A percentile compares a stretch with the other conserved stretches of the same genome.
phyloP scores from a whole-genome alignment of 208 protist genomes.

The Leishmania martiniquensis region DNA sequence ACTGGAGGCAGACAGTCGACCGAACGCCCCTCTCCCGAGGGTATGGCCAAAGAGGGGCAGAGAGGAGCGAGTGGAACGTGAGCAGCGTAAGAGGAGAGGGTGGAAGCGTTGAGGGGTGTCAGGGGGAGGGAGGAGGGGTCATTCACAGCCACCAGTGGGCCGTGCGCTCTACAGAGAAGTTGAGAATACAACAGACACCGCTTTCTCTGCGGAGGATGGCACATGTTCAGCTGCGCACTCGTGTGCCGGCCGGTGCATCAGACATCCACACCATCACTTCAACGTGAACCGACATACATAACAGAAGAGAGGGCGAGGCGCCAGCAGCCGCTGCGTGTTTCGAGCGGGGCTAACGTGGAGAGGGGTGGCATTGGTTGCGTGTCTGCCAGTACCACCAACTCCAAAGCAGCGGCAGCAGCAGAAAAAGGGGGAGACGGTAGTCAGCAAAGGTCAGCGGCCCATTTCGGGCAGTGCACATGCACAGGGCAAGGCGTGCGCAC shows the following conservation, averaged over 20 bases:
- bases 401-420: not conserved
- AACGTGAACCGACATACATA: not conserved
- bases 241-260: not conserved
- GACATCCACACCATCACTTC: not conserved
- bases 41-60: not conserved
- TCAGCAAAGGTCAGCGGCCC: not conserved
- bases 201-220: not conserved
- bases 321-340: not conserved
- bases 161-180: not conserved
- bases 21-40: not conserved
- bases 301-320: not conserved
- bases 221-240: not conserved
- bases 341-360: not conserved
- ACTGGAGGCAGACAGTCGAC: not conserved
- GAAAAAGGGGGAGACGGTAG: not conserved
- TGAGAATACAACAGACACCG: not conserved
- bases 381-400: not conserved
- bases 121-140: not conserved
- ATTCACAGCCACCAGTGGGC: not conserved
- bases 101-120: no score
- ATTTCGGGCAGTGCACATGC: not conserved
- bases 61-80: not conserved
- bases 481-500: not conserved
- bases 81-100: no score
- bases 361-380: not conserved